Conservation (phyloP, 805 yeast species). For the Yamadazyma sp. region DNA sequence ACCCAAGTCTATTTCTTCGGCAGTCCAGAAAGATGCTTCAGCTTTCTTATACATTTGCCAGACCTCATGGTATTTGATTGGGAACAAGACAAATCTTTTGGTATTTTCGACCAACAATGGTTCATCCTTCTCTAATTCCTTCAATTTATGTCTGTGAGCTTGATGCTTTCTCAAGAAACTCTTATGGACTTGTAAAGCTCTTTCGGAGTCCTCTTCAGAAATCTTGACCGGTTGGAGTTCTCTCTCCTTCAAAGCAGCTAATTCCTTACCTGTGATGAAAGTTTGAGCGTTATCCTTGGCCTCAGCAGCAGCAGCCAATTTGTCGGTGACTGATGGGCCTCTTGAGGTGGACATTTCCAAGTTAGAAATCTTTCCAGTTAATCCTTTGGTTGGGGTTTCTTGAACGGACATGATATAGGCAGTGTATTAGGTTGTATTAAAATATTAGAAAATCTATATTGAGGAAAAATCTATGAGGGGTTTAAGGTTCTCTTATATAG, state of each 20-base stretch:
- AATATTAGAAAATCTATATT: background rate
- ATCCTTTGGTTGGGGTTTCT: slow-evolving; percentile 59
- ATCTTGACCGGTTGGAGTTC: slow-evolving; percentile 9
- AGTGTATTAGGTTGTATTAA: background rate
- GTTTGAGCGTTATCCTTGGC: slow-evolving; percentile 32
- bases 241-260: slow-evolving; percentile 21
- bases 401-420: slow-evolving; percentile 47
- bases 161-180: slow-evolving; percentile 60
- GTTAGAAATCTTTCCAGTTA: slow-evolving; percentile 43
- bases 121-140: slow-evolving; percentile 80
- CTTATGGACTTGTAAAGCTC: slow-evolving; percentile 43
- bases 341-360: slow-evolving; percentile 34
- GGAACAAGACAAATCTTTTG: slow-evolving; percentile 89
- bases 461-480: slow-evolving; percentile 2
- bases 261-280: slow-evolving; percentile 20
- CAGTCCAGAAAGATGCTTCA: slow-evolving; percentile 99
- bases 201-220: slow-evolving; percentile 20
- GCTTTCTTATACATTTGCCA: slow-evolving; percentile 99
- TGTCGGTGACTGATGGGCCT: slow-evolving; percentile 42
- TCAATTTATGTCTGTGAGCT: slow-evolving; percentile 70
- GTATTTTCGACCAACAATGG: slow-evolving; percentile 84
- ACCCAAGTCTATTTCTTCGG: slow-evolving; percentile 95
- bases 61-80: slow-evolving; percentile 94
- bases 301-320: slow-evolving; percentile 42
- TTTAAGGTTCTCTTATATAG: slow-evolving; percentile 6